These are phyloP conservation scores for Metschnikowia proteae DNA, from an alignment of 805 yeast genomes.

Conservation along the genomic window DNA sequence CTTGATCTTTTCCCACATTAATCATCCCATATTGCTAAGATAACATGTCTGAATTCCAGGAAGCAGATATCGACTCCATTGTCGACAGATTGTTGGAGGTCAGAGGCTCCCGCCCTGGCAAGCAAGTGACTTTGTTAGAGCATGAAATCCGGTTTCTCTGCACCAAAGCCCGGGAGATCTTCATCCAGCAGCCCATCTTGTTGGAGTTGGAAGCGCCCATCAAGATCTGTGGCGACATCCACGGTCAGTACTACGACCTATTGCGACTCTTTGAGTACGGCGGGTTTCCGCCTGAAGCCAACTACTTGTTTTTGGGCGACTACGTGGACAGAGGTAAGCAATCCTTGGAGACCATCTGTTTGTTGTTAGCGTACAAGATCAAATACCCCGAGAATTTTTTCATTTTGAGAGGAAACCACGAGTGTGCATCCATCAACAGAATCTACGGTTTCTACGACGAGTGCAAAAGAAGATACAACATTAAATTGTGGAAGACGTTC, in stretches of 20 bases:
- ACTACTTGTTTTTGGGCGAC: conserved; percentile 92
- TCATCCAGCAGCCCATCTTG: conserved; percentile 94
- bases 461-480: conserved; percentile 96
- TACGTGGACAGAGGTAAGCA: conserved; percentile 99
- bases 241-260: conserved; percentile 96
- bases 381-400: conserved; percentile 98
- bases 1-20: conserved; percentile 1
- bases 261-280: conserved; percentile 95
- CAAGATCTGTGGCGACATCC: conserved; percentile 94
- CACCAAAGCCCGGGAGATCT: conserved; percentile 96
- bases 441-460: conserved; percentile 98
- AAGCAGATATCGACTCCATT: conserved; percentile 94
- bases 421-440: conserved; percentile 96
- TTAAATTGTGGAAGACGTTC: conserved; percentile 97
- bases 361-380: conserved; percentile 91
- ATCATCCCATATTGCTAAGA: conserved; percentile 4
- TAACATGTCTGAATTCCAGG: conserved; percentile 43
- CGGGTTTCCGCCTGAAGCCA: conserved; percentile 98
- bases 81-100: conserved; percentile 96
- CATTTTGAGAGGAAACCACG: conserved; percentile 96
- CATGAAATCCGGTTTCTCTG: conserved; percentile 92
- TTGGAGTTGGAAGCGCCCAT: conserved; percentile 97
- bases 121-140: conserved; percentile 90
- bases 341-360: conserved; percentile 91
- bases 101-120: conserved; percentile 97